Percentiles rank a stretch among this genome's conserved stretches.
Conservation (phyloP, 2,329 filamentous ascomycete species). For the Diaporthe sp. region DNA sequence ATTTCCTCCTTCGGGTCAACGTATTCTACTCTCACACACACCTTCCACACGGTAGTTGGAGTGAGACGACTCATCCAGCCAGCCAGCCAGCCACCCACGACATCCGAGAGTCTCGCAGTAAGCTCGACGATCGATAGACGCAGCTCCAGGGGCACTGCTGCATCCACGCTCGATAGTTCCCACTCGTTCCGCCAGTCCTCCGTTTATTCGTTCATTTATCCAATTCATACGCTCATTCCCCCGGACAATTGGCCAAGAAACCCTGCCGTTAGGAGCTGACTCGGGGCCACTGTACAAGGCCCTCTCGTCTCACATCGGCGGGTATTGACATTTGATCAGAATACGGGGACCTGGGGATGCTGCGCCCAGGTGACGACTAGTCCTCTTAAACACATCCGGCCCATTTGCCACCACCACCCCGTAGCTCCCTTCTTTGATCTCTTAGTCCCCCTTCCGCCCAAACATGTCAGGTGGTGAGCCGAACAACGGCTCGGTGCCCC, state of each 20-base stretch:
- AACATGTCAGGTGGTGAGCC: slow-evolving; percentile 32
- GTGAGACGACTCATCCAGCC: background rate
- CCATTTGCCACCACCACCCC: slow-evolving; percentile 4
- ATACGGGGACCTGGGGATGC: background rate
- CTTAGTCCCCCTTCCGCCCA: background rate
- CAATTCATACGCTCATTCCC: background rate
- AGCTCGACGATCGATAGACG: slow-evolving; percentile 6
- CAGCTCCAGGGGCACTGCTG: slow-evolving; percentile 9
- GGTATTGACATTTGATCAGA: slow-evolving; percentile 1
- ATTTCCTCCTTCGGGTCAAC: background rate
- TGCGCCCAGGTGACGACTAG: slow-evolving; percentile 13
- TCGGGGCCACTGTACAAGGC: slow-evolving; percentile 19
- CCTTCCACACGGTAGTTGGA: background rate
- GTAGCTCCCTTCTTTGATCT: slow-evolving; percentile 12
- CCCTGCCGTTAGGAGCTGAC: slow-evolving; percentile 17
- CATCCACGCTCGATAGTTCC: background rate
- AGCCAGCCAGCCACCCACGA: slow-evolving; percentile 7
- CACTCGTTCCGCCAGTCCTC: background rate
- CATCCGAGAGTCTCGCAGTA: background rate
- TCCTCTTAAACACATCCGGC: slow-evolving; percentile 23
- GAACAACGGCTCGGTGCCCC: slow-evolving; percentile 37
- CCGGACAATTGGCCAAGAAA: slow-evolving; percentile 23
- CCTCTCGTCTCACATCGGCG: slow-evolving; percentile 25
- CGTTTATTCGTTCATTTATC: background rate
- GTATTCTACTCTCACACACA: background rate